Evolutionary conservation across 176 grass and related monocot genomes (phyloP).

Genomic region (Canna indica): DNA sequence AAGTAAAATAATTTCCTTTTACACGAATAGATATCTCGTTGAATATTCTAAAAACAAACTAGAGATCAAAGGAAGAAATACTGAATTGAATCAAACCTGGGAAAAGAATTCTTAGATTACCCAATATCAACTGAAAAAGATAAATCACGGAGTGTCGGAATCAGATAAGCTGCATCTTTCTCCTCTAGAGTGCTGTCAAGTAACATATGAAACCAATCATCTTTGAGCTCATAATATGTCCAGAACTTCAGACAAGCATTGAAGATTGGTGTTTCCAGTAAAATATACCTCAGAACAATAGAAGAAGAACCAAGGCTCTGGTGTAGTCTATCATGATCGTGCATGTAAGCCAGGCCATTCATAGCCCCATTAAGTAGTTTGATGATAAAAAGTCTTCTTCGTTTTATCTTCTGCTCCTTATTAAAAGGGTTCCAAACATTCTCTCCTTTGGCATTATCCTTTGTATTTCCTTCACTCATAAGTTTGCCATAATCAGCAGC

Average conservation of each 20-base stretch:
- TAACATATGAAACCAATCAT: not conserved
- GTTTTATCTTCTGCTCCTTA: slow-evolving; percentile 52
- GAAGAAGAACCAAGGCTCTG: slow-evolving; percentile 93
- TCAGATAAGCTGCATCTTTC: slow-evolving; percentile 50
- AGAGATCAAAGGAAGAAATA: not conserved
- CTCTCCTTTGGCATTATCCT: slow-evolving; percentile 29
- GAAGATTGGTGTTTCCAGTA: not conserved
- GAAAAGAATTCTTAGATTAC: slow-evolving; percentile 27
- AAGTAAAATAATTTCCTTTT: too few relatives aligned
- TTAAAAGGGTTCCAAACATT: slow-evolving; percentile 47
- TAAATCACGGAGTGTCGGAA: slow-evolving; percentile 67
- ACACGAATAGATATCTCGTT: too few relatives aligned
- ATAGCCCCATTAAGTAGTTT: slow-evolving; percentile 85
- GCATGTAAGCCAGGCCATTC: slow-evolving; percentile 65
- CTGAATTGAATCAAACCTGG: slow-evolving; percentile 4
- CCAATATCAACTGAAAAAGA: slow-evolving; percentile 92
- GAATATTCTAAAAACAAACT: too few relatives aligned
- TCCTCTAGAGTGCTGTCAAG: slow-evolving; percentile 52
- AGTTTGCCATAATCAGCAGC: slow-evolving; percentile 73
- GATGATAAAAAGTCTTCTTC: slow-evolving; percentile 72
- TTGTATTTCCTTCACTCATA: slow-evolving; percentile 43
- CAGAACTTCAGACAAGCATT: not conserved
- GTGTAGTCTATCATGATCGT: slow-evolving; percentile 76
- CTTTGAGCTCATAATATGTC: not conserved
- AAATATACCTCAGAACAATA: slow-evolving; percentile 65